phyloP scores from a whole-genome alignment of 352 stramenopile genomes.

The Pythium dissotocum region DNA sequence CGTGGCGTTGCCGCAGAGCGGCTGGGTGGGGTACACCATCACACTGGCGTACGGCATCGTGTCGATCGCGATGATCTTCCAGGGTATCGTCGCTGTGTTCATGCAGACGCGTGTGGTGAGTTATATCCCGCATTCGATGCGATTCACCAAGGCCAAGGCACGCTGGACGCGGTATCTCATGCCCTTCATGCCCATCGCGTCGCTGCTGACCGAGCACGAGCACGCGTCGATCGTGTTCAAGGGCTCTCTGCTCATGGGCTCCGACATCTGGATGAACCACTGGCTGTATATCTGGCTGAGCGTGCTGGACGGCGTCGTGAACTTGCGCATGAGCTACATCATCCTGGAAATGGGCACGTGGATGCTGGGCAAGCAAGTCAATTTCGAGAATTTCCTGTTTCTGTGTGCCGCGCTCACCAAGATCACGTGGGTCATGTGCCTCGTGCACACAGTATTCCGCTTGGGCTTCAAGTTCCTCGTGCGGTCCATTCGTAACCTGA shows the following conservation, averaged over 20 bases:
- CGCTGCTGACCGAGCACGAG: conserved; percentile 41
- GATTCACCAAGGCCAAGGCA: conserved; percentile 33
- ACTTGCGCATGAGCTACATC: conserved; percentile 53
- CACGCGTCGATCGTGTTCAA: conserved; percentile 52
- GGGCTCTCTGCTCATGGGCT: conserved; percentile 52
- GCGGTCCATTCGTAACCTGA: conserved; percentile 40
- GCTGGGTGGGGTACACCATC: conserved; percentile 45
- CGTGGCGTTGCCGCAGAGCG: conserved; percentile 41
- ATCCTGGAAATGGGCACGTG: conserved; percentile 53
- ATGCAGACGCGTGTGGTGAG: conserved; percentile 37
- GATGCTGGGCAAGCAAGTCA: conserved; percentile 55
- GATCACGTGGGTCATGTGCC: conserved; percentile 68
- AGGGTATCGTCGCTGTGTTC: conserved; percentile 48
- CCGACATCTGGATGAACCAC: conserved; percentile 71
- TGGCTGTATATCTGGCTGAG: conserved; percentile 67
- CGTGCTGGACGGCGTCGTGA: conserved; percentile 52
- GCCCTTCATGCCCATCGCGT: conserved; percentile 44
- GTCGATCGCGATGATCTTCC: conserved; percentile 49
- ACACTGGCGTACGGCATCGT: conserved; percentile 47
- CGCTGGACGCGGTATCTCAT: conserved; percentile 42
- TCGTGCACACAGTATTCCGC: conserved; percentile 42
- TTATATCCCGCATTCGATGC: conserved; percentile 45
- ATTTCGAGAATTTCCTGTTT: conserved; percentile 61
- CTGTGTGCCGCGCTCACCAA: conserved; percentile 51
- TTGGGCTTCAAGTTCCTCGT: conserved; percentile 38